Base-by-base conservation (phyloP, 2,329 filamentous ascomycete genomes). In the Coniella vitis region DNA sequence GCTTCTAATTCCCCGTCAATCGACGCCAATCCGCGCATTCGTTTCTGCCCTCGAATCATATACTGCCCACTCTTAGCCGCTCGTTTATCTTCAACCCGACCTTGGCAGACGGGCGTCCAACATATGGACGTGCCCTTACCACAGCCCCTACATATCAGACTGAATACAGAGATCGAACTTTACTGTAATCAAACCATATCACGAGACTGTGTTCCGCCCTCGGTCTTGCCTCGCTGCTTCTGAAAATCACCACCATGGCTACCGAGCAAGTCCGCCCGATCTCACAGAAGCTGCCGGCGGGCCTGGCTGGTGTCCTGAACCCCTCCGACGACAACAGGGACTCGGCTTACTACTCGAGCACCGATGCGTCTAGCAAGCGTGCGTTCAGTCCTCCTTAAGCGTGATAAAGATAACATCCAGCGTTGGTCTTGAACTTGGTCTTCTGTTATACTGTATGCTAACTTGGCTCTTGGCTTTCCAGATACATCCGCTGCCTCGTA, bases 341-440 rank as follows among this genome's bases (percentile, higher is more conserved):
- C 56, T 76, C 73, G 41, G 73, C 73, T 8, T 77, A 77, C 56
- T 76, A 68, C 51, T 76, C 73, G 9, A 69, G 67, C 53, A 69
- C 67, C 16, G 70, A 74, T 60, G 66, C 69, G 37, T 71, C 70
- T 9, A 75, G 72, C 61, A 77, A 76, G 61, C 74, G 74, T 77
- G 57, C 60, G 71, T 68, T 36, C 36, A 43, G 36, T 22, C 35
- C 35, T 10, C 31, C 45, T 44, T 36, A 29, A 10, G 5, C 25
- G 10, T 10, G 25, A 29, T 10, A 5, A 29, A 29, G 25, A 29
- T 10, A 10, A 29, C 10, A 29, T 17, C 20, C 20, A 31, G 47
- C 29, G 40, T 41, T 49, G 40, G 45, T 39, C 42, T 47, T 39
- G 45, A 5, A 10, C 16, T 37, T 19, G 16, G 25, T 16, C 8